phyloP scores from a whole-genome alignment of 345 rosid species.

The Arabis hirsuta region DNA sequence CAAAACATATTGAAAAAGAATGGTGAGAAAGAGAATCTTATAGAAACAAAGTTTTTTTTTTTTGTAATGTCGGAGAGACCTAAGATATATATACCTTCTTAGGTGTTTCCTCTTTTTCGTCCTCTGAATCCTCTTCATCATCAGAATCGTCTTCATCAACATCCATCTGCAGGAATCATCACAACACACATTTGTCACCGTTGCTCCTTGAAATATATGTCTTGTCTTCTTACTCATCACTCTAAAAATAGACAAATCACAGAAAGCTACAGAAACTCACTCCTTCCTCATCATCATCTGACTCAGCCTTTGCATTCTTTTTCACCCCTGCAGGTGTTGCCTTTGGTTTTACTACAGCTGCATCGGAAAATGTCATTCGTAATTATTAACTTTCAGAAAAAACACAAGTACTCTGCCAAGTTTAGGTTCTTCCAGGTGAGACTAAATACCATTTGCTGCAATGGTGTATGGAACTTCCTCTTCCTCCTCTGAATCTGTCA shows the following conservation, averaged over 20 bases:
- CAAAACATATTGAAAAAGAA: not conserved
- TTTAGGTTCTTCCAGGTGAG: not conserved
- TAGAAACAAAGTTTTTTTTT: not conserved
- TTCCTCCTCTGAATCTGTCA: conserved; percentile 37
- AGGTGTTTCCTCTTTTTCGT: conserved; percentile 61
- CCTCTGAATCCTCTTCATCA: conserved; percentile 45
- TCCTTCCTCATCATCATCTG: conserved; percentile 41
- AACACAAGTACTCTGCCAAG: not conserved
- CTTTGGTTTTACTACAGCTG: conserved; percentile 31
- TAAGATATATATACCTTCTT: conserved; percentile 53
- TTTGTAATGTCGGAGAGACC: not conserved
- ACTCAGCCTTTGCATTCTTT: conserved; percentile 39
- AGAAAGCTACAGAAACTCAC: conserved; percentile 32
- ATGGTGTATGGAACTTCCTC: conserved; percentile 44
- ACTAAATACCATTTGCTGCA: conserved; percentile 31
- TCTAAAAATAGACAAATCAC: not conserved
- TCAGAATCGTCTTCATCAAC: conserved; percentile 30
- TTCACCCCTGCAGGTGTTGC: conserved; percentile 14
- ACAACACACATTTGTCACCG: not conserved
- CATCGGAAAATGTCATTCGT: not conserved
- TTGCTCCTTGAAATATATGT: not conserved
- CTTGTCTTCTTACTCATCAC: not conserved
- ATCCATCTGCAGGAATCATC: conserved; percentile 24
- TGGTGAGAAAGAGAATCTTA: not conserved
- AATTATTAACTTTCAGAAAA: not conserved